Percentiles rank a stretch among this genome's conserved stretches.
phyloP scores from a whole-genome alignment of 257 asterid species.

The Solanum verrucosum region DNA sequence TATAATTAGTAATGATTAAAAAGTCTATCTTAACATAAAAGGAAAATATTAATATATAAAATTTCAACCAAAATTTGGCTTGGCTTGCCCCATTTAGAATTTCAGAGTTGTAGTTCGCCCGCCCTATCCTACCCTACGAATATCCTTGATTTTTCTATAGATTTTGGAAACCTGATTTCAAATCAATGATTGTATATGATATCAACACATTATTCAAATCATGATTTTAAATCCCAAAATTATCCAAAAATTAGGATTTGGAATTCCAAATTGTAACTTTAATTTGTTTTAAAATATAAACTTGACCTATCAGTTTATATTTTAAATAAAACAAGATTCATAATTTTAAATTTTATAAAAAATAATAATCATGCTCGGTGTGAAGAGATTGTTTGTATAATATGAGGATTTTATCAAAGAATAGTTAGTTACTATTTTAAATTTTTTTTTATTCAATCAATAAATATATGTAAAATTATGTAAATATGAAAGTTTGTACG shows the following conservation, averaged over 20 bases:
- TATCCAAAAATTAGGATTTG: neutral
- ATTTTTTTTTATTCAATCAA: no score
- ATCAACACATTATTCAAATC: neutral
- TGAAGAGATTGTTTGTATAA: no score
- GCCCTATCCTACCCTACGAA: neutral
- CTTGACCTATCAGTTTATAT: no score
- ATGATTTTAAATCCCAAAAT: neutral
- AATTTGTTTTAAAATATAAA: no score
- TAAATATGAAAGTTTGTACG: no score
- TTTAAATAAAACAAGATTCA: neutral
- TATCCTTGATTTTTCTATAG: neutral
- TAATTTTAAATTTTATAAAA: no score
- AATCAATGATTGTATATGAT: neutral
- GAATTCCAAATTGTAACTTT: neutral
- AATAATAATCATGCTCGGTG: neutral
- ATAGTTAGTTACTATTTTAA: no score
- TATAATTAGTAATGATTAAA: neutral
- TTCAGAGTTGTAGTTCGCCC: neutral
- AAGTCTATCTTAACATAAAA: no score
- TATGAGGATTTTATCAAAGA: no score
- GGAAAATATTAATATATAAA: no score
- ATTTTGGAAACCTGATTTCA: neutral
- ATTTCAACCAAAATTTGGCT: neutral
- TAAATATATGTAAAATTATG: no score
- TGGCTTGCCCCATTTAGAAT: neutral